phyloP scores from a whole-genome alignment of 352 stramenopile genomes.

The Phytophthora syringae region DNA sequence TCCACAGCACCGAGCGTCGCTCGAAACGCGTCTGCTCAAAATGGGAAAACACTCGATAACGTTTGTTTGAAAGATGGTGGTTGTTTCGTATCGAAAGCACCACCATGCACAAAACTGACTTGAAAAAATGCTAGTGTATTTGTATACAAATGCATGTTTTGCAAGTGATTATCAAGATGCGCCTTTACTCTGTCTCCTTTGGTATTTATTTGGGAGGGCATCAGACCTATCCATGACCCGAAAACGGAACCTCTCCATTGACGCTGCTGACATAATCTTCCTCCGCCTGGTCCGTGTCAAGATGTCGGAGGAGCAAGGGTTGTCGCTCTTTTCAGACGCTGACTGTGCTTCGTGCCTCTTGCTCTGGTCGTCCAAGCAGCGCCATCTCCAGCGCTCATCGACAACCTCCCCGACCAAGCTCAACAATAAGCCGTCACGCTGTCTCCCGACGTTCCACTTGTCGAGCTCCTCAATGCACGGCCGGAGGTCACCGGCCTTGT shows the following conservation, averaged over 20 bases:
- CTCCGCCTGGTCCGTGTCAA: neutral
- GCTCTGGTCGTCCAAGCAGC: neutral
- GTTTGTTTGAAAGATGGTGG: constrained; percentile 25
- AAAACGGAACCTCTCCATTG: neutral
- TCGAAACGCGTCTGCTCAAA: constrained; percentile 15
- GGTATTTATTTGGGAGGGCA: neutral
- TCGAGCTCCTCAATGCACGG: neutral
- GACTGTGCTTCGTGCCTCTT: neutral
- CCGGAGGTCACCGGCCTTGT: neutral
- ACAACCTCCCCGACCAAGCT: neutral
- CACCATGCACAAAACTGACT: constrained; percentile 5
- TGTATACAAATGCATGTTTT: neutral
- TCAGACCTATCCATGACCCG: neutral
- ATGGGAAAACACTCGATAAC: constrained; percentile 5
- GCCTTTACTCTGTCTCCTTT: neutral
- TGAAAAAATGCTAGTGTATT: neutral
- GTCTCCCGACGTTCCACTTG: neutral
- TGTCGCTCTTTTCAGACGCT: neutral
- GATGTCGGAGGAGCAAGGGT: neutral
- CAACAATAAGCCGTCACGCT: neutral
- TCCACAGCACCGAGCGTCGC: constrained; percentile 8
- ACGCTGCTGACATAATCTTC: neutral
- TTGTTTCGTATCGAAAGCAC: constrained; percentile 39
- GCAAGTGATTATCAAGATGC: neutral
- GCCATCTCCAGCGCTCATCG: neutral